Conservation (phyloP, 805 yeast species). For the Candida mattraensis region DNA sequence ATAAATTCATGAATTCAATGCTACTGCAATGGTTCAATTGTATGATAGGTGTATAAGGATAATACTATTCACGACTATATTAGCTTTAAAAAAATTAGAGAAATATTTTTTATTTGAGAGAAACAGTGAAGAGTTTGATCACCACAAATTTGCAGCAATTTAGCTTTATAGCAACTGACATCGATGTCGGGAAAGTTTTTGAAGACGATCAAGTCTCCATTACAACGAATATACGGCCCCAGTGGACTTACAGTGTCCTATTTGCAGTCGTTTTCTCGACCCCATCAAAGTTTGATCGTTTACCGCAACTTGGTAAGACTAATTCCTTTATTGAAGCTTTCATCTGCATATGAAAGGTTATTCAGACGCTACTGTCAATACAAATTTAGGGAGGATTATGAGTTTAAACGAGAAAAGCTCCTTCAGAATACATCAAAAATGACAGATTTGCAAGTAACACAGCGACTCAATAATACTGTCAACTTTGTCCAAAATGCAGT, state of each 20-base stretch:
- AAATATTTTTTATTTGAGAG: too few relatives aligned
- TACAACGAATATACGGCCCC: slow-evolving; percentile 23
- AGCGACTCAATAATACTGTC: slow-evolving; percentile 24
- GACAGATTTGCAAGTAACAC: slow-evolving; percentile 11
- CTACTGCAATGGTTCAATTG: too few relatives aligned
- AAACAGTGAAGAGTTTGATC: too few relatives aligned
- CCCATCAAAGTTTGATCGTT: slow-evolving; percentile 10
- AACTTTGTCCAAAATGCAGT: slow-evolving; percentile 29
- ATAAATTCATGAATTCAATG: too few relatives aligned
- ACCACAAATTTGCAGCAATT: too few relatives aligned
- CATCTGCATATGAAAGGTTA: slow-evolving; percentile 6
- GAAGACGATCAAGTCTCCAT: too few relatives aligned
- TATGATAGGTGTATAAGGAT: too few relatives aligned
- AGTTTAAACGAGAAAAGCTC: slow-evolving; percentile 13
- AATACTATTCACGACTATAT: too few relatives aligned
- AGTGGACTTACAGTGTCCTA: slow-evolving; percentile 18
- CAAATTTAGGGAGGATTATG: slow-evolving; percentile 26
- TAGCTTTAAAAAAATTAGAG: too few relatives aligned
- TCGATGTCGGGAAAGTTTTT: slow-evolving; percentile 7
- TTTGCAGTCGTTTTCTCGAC: slow-evolving; percentile 10
- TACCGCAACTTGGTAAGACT: slow-evolving; percentile 26
- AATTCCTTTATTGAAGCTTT: slow-evolving; percentile 11
- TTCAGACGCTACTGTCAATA: slow-evolving; percentile 17
- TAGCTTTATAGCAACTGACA: background rate
- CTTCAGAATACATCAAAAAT: slow-evolving; percentile 3